Conservation (phyloP, 2,329 filamentous ascomycete species). For the Nemania serpens region DNA sequence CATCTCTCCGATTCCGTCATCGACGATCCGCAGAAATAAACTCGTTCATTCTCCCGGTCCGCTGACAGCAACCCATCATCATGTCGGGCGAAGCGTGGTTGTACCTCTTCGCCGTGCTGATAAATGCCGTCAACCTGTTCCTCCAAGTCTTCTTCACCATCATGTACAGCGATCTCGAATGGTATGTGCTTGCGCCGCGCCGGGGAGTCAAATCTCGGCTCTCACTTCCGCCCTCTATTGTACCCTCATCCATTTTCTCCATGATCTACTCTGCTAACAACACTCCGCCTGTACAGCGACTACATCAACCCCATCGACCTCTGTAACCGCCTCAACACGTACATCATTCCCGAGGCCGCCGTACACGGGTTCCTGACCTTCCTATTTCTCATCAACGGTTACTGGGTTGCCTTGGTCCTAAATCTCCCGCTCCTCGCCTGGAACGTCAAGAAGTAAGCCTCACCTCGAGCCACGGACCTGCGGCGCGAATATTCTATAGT, state of each 20-base stretch:
- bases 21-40: slow-evolving; percentile 10
- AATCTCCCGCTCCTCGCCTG: slow-evolving; percentile 91
- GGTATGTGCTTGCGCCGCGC: slow-evolving; percentile 62
- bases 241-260: slow-evolving; percentile 26
- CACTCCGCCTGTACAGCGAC: slow-evolving; percentile 63
- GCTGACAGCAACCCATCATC: slow-evolving; percentile 36
- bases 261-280: slow-evolving; percentile 19
- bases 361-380: slow-evolving; percentile 96
- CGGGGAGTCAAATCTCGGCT: slow-evolving; percentile 23
- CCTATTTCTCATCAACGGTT: slow-evolving; percentile 97
- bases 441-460: slow-evolving; percentile 94
- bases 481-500: neutral
- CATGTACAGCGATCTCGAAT: slow-evolving; percentile 99
- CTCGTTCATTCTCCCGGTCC: neutral
- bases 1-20: neutral
- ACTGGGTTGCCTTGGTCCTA: slow-evolving; percentile 91
- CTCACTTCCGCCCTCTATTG: slow-evolving; percentile 11
- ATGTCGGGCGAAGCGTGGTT: slow-evolving; percentile 99
- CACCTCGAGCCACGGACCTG: neutral
- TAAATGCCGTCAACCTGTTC: slow-evolving; percentile 99
- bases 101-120: slow-evolving; percentile 95
- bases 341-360: slow-evolving; percentile 97
- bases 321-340: slow-evolving; percentile 99
- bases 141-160: slow-evolving; percentile 99
- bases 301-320: slow-evolving; percentile 99